Base-by-base conservation (phyloP, 1,139 yeast genomes). In the Taphrina deformans region DNA sequence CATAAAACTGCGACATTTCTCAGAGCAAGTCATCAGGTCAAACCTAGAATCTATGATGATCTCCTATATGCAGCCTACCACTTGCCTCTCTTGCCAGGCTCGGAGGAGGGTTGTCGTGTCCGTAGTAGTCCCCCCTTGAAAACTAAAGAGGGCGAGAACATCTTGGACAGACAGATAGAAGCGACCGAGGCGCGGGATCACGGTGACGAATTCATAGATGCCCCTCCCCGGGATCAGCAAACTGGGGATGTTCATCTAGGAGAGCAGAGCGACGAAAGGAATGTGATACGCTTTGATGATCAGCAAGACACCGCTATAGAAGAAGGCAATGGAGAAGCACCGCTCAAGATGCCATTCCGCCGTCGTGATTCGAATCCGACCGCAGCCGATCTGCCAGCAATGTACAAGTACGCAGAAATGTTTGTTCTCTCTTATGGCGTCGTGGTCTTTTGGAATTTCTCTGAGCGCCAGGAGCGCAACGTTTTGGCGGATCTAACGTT, bases 371-470 rank as follows among this genome's bases (percentile, higher is more conserved):
- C 58, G 12, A 52, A 51, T 24, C 60, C 61, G 9, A 46, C 60
- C 5, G 63, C 67, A 18, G 61, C 58, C 26, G 56, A 55, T 23
- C 18, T 65, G 35, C 60, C 67, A 24, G 64, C 62, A 33, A 60
- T 65, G 67, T 65, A 65, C 45, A 53, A 55, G 40, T 51, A 52
- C 27, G 64, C 67, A 3, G 67, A 65, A 48, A 55, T 93, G 81
- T 93, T 93, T 73, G 83, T 93, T 5, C 86, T 93, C 74, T 86
- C 85, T 65, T 93, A 93, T 73, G 99, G 99, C 16, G 96, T 93
- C 24, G 90, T 93, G 21, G 98, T 93, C 16, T 92, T 93, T 73
- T 93, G 99, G 99, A 93, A 93, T 74, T 91, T 93, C 71, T 86
- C 95, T 1, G 97, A 91, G 73, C 80, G 84, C 10, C 97, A 93